Evolutionary conservation across 2,329 filamentous ascomycete genomes (phyloP), one percentile per base, ranked within the genome.

Genomic region (Sporothrix phasma): DNA sequence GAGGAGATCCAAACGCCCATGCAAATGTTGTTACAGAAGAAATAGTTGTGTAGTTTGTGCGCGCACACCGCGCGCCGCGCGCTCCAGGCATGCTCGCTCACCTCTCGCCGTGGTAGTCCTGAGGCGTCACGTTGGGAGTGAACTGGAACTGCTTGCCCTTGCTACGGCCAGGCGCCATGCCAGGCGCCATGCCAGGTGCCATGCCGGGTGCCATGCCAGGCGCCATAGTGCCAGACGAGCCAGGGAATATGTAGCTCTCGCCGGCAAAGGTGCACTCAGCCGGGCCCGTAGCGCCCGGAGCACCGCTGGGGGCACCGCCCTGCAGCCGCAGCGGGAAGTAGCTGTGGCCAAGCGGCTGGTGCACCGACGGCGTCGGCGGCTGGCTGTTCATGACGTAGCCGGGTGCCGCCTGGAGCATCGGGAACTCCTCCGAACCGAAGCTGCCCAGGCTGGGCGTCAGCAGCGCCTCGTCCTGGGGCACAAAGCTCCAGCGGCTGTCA

Each of bases 191-290:
- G n/a, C n/a, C n/a, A n/a, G n/a, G n/a, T n/a, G n/a, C n/a, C n/a
- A n/a, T n/a, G n/a, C n/a, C n/a, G n/a, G n/a, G n/a, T n/a, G n/a
- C n/a, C n/a, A n/a, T n/a, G 37, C 72, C 71, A 8, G 76, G 76
- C 17, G 76, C 76, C 10, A 74, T 73, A 65, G 70, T 73, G 5
- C 72, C 71, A 29, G 75, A 75, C 31, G 74, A 71, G 53, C 73
- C 73, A 34, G 71, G 68, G 6, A 73, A 71, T 13, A 61, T 19
- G 29, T 76, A 75, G 1, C 78, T 75, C 41, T 78, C 75, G 47
- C 78, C 76, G 5, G 81, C 77, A 76, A 82, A 84, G 68, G 79
- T 78, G 69, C 80, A 83, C 66, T 84, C 80, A 17, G 77, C 71
- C 46, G 77, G 79, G 34, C 68, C 66, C 2, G 72, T 39, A 45